Percentiles rank a stretch among this genome's conserved stretches.
Evolutionary conservation across 2,329 filamentous ascomycete genomes (phyloP).

Genomic region (Grosmannia huntii): DNA sequence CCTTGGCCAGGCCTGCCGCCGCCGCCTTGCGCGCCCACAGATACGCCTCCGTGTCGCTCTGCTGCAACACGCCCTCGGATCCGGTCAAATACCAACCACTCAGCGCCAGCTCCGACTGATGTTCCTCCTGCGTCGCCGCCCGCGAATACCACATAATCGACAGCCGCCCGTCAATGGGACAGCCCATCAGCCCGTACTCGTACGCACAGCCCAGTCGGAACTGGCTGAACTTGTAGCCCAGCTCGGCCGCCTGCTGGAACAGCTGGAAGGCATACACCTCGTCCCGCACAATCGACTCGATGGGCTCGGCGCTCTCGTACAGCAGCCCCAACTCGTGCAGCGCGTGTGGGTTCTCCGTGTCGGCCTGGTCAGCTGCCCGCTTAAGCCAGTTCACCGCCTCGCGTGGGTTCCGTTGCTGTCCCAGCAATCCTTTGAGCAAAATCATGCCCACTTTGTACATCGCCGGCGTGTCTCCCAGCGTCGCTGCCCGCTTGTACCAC

Average conservation of each 20-base stretch:
- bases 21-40: slow-evolving; percentile 94
- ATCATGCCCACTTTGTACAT: slow-evolving; percentile 99
- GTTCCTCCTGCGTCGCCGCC: slow-evolving; percentile 84
- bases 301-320: slow-evolving; percentile 50
- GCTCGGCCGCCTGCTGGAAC: slow-evolving; percentile 71
- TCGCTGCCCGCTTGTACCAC: slow-evolving; percentile 92
- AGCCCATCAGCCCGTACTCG: slow-evolving; percentile 78
- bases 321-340: slow-evolving; percentile 72
- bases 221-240: slow-evolving; percentile 93
- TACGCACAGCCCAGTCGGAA: slow-evolving; percentile 78
- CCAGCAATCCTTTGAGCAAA: slow-evolving; percentile 81
- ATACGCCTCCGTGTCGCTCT: slow-evolving; percentile 92
- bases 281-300: slow-evolving; percentile 67
- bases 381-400: slow-evolving; percentile 91
- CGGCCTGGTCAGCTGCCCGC: slow-evolving; percentile 76
- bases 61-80: slow-evolving; percentile 71
- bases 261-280: slow-evolving; percentile 69
- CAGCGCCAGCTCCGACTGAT: slow-evolving; percentile 76
- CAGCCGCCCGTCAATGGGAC: slow-evolving; percentile 66
- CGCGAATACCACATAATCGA: slow-evolving; percentile 92
- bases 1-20: slow-evolving; percentile 75
- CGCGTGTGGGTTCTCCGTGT: slow-evolving; percentile 84
- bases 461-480: slow-evolving; percentile 77
- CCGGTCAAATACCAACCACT: slow-evolving; percentile 95
- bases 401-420: slow-evolving; percentile 66